Evolutionary conservation across 495 filamentous ascomycete species (phyloP).

Genomic region (Cladorrhinum samala): DNA sequence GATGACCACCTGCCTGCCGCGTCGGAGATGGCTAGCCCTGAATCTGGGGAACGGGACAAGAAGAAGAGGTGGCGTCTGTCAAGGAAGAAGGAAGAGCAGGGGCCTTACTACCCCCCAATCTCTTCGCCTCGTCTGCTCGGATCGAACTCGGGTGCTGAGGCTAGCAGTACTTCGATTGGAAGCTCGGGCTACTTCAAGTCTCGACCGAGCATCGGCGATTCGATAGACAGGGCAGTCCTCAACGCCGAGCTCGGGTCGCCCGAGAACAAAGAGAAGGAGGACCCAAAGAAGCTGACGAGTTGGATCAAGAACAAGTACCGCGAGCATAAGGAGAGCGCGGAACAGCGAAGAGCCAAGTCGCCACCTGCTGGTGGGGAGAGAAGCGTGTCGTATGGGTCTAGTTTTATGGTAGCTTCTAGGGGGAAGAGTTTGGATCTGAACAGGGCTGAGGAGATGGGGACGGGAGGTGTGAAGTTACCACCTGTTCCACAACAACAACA

Average conservation of each 20-base stretch:
- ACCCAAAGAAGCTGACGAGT: slow-evolving; percentile 64
- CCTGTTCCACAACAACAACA: too few species aligned
- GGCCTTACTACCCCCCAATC: slow-evolving; percentile 26
- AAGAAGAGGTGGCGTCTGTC: slow-evolving; percentile 73
- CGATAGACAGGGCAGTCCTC: slow-evolving; percentile 33
- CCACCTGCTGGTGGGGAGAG: slow-evolving; percentile 35
- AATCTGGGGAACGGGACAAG: slow-evolving; percentile 59
- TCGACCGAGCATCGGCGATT: slow-evolving; percentile 52
- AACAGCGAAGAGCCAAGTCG: slow-evolving; percentile 48
- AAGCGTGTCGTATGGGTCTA: slow-evolving; percentile 14
- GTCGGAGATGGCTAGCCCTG: slow-evolving; percentile 32
- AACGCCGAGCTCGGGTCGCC: slow-evolving; percentile 32
- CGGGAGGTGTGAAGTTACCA: too few species aligned
- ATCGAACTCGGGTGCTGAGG: slow-evolving; percentile 57
- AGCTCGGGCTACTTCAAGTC: slow-evolving; percentile 48
- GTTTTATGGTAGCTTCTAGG: slow-evolving; percentile 23
- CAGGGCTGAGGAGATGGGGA: slow-evolving; percentile 20
- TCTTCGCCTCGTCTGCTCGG: slow-evolving; percentile 49
- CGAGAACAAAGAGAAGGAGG: slow-evolving; percentile 46
- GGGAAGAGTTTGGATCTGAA: slow-evolving; percentile 42
- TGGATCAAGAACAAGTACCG: slow-evolving; percentile 83
- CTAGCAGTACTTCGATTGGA: slow-evolving; percentile 62
- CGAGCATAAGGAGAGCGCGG: slow-evolving; percentile 63
- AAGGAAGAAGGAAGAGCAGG: slow-evolving; percentile 48
- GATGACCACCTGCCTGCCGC: slow-evolving; percentile 44